Evolutionary conservation across 2,329 filamentous ascomycete genomes (phyloP).

Genomic region (Pseudodiploospora longispora): DNA sequence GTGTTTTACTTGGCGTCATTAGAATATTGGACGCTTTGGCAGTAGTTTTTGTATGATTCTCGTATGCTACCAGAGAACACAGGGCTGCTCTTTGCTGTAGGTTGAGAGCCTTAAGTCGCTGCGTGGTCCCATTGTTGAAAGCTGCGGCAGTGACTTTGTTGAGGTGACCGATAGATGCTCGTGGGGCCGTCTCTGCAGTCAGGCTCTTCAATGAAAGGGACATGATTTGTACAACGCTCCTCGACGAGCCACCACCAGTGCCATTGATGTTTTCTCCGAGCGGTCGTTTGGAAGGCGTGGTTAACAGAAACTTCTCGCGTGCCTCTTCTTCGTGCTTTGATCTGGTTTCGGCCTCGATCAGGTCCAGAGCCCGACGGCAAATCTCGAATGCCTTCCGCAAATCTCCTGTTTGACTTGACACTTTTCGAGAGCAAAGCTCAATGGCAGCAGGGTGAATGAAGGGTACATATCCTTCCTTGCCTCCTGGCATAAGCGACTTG

Average conservation of each 20-base stretch:
- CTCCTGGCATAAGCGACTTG: constrained; percentile 58
- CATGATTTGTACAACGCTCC: constrained; percentile 40
- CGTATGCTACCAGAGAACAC: constrained; percentile 80
- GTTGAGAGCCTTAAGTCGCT: constrained; percentile 80
- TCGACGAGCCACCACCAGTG: constrained; percentile 31
- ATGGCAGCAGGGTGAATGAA: constrained; percentile 93
- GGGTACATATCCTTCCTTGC: constrained; percentile 58
- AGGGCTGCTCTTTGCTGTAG: constrained; percentile 94
- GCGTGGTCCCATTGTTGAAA: constrained; percentile 80
- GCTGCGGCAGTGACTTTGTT: constrained; percentile 84
- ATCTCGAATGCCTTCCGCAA: constrained; percentile 93
- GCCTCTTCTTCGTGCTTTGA: constrained; percentile 60
- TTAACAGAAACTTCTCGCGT: constrained; percentile 47
- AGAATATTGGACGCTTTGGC: constrained; percentile 34
- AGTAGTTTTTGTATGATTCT: constrained; percentile 56
- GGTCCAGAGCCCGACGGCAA: constrained; percentile 78
- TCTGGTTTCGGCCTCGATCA: constrained; percentile 78
- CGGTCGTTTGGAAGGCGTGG: constrained; percentile 65
- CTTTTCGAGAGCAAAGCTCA: constrained; percentile 88
- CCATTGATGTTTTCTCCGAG: constrained; percentile 75
- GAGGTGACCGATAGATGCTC: constrained; percentile 82
- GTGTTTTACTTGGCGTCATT: constrained; percentile 53
- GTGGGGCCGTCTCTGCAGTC: constrained; percentile 72
- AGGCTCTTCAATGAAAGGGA: constrained; percentile 50
- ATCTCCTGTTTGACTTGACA: constrained; percentile 89